Evolutionary conservation across 2,329 filamentous ascomycete species (phyloP).

Genomic region (Colletotrichum sp.): DNA sequence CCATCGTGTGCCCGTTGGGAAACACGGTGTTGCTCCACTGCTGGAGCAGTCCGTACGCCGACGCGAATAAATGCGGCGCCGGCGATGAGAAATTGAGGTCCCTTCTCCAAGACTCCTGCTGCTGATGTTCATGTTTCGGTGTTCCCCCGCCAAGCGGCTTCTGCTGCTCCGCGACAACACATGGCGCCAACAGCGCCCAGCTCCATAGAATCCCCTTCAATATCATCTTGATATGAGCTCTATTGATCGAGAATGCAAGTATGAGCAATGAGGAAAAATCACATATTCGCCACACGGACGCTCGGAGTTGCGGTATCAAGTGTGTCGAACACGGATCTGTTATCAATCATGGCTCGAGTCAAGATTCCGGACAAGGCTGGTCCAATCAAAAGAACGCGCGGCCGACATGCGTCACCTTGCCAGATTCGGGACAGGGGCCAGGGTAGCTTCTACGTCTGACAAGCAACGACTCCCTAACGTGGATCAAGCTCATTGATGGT

Average conservation of each 20-base stretch:
- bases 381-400: conserved; percentile 17
- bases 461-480: not conserved
- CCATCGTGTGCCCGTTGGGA: conserved; percentile 53
- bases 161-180: not conserved
- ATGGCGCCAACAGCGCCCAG: not conserved
- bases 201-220: not conserved
- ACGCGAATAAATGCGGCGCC: conserved; percentile 53
- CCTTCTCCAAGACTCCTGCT: not conserved
- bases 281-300: not conserved
- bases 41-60: conserved; percentile 48
- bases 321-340: not conserved
- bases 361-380: not conserved
- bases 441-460: not conserved
- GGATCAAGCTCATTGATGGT: not conserved
- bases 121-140: not conserved
- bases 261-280: not conserved
- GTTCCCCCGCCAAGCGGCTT: not conserved
- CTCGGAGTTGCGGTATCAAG: not conserved
- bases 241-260: not conserved
- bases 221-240: not conserved
- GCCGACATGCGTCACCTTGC: conserved; percentile 15
- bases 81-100: conserved; percentile 50
- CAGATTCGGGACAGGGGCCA: conserved; percentile 3
- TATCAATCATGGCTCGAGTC: conserved; percentile 12
- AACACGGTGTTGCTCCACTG: conserved; percentile 58